These are phyloP conservation scores for Clonostachys rhizophaga DNA, from an alignment of 2,329 filamentous ascomycete species.

Conservation along the genomic window DNA sequence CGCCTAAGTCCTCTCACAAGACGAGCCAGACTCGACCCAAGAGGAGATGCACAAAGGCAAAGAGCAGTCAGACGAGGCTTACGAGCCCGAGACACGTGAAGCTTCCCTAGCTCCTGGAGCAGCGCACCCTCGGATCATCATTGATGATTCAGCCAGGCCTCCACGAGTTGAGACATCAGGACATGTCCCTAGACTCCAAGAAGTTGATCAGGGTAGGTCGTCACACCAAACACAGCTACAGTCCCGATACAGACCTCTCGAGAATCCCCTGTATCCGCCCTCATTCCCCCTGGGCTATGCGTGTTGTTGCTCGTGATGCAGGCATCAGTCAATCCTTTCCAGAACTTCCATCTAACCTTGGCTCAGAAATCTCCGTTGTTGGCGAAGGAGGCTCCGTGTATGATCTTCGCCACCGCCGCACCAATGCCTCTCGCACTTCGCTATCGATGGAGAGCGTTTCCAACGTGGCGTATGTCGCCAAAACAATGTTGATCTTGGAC, in stretches of 20 bases:
- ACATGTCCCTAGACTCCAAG: conserved; percentile 37
- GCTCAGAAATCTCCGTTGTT: too few relatives aligned
- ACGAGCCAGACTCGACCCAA: too few relatives aligned
- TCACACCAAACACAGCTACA: conserved; percentile 79
- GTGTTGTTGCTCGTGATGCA: too few relatives aligned
- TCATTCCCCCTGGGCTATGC: conserved; percentile 71
- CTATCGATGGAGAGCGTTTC: neutral
- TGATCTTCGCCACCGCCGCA: neutral
- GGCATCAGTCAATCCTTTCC: too few relatives aligned
- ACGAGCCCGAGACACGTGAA: too few relatives aligned
- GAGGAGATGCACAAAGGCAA: too few relatives aligned
- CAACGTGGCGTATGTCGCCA: neutral
- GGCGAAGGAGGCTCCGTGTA: too few relatives aligned
- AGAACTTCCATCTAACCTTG: too few relatives aligned
- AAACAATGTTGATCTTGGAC: neutral
- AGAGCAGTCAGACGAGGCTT: too few relatives aligned
- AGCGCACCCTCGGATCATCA: conserved; percentile 44
- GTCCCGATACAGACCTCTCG: conserved; percentile 73
- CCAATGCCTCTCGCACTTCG: neutral
- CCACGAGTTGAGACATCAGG: conserved; percentile 38
- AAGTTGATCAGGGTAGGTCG: conserved; percentile 15
- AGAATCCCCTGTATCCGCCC: conserved; percentile 91
- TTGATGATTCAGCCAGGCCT: conserved; percentile 59
- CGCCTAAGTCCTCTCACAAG: too few relatives aligned
- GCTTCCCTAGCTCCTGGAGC: too few relatives aligned